Base-by-base conservation (phyloP, 1,284 basidiomycete genomes). In the Serendipita sp. region DNA sequence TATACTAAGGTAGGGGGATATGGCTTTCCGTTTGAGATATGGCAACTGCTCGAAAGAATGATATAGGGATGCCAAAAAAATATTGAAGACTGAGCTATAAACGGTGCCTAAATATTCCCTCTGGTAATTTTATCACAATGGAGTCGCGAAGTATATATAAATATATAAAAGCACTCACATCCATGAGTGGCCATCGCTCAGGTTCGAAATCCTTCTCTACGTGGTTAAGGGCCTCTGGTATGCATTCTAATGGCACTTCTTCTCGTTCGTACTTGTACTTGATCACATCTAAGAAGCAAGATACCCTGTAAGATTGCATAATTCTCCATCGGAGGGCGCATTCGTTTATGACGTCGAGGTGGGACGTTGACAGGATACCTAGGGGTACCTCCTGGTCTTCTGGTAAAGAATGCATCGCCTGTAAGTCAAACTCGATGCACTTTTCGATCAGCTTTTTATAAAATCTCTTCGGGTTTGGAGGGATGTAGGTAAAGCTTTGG, bases 331-430 rank as follows among this genome's bases (percentile, higher is more conserved):
- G 80, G 63, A 87, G 70, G 1, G 92, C 92, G 69, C 93, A 94
- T 70, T 94, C 89, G 62, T 86, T 85, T 65, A 98, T 82, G 41
- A 99, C 76, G 63, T 91, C 87, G 50, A 91, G 78, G 71, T 98
- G 93, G 15, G 80, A 71, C 0, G 81, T 70, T 0, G 91, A 92
- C n/a, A 99, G 75, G 63, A 99, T 98, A 8, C 91, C 91, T 35
- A 99, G 76, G 0, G 93, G 92, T 2, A 99, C 95, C 74, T 99
- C 93, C 68, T 98, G 92, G 68, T 93, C 91, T 68, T 97, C 95
- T 38, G 93, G 88, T 41, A 97, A 85, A 53, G 88, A 85, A 64
- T 88, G 79, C 85, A 99, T 93, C 42, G 86, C 82, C 70, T 94
- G 91, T 60, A 99, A 77, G 72, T 99, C 96, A 49, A 82, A 79